Base-by-base conservation (phyloP, 2,329 filamentous ascomycete species). In the Dactylellina haptotyla region DNA sequence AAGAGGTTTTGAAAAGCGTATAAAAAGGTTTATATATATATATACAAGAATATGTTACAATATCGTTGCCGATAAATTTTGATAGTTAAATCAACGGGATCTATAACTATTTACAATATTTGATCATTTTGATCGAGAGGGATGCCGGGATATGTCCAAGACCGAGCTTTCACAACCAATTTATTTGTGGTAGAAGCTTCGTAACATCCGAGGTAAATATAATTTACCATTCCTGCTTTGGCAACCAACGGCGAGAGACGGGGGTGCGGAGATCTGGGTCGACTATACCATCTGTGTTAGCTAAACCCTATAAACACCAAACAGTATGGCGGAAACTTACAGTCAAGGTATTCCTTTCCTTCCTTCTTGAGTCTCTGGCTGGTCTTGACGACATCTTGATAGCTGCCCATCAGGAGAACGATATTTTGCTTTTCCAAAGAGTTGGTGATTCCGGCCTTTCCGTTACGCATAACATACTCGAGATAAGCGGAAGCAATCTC, bases 401-500 rank as follows among this genome's bases (percentile, higher is more conserved):
- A 37, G 2, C 28, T 12, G 12, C 23, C 50, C 28, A 54, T 20
- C 26, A 54, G 20, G 4, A 54, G 4, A 9, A 54, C 50, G 18
- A 54, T 30, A 54, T 25, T 37, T 25, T 54, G 50, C 26, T 18
- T 34, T 30, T 54, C 50, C 28, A 54, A 25, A 2, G 50, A 18
- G 30, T 54, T 54, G 6, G 37, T 10, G 16, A 54, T n/a, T 14
- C 50, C 50, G n/a, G 50, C 26, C 26, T 54, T 54, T 34, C 50
- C 50, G n/a, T 54, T 54, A n/a, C 26, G 50, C 26, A 37, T 54
- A 3, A 54, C 16, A n/a, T 54, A 54, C 32, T 54, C 50, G 4
- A 34, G 32, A 39, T 54, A 54, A n/a, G 50, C 50, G n/a, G 50
- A 26, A 9, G 50, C 50, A n/a, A 54, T 54, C 4, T 34, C 50